Conservation (phyloP, 139 green algal species). For the Desmodesmus armatus region DNA sequence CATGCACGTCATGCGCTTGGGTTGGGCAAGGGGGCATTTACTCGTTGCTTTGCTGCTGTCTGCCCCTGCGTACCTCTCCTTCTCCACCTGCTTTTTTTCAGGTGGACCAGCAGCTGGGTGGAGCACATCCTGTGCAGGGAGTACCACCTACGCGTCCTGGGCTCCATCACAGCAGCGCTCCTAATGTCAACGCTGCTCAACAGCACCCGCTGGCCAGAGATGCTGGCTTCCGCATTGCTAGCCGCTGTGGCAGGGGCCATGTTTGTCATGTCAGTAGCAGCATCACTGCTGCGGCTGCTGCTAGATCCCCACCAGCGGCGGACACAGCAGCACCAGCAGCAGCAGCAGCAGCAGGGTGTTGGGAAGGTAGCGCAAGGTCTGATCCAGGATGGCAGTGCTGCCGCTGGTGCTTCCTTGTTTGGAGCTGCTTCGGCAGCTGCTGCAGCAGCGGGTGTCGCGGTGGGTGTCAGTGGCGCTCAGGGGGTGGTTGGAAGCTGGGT, state of each 20-base stretch:
- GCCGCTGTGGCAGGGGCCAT: constrained; percentile 23
- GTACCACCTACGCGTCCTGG: constrained; percentile 16
- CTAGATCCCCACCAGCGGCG: not conserved
- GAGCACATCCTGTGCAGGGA: constrained; percentile 39
- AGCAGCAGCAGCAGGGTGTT: constrained; percentile 18
- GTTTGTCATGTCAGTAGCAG: constrained; percentile 31
- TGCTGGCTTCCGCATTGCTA: not conserved
- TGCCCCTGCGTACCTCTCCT: too few relatives aligned
- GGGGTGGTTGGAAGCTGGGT: too few relatives aligned
- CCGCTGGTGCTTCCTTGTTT: constrained; percentile 15
- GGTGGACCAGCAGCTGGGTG: constrained; percentile 41
- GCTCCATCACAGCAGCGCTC: constrained; percentile 26
- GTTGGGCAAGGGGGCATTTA: too few relatives aligned
- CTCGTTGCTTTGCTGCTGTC: not conserved
- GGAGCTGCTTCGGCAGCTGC: not conserved
- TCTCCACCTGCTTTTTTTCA: too few relatives aligned
- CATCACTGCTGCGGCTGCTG: constrained; percentile 17
- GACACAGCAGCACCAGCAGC: not conserved
- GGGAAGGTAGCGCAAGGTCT: not conserved
- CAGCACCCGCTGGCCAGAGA: constrained; percentile 30
- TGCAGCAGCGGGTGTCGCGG: constrained; percentile 16
- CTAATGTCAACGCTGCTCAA: constrained; percentile 24
- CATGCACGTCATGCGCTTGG: too few relatives aligned
- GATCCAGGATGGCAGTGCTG: not conserved
- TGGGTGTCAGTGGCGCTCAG: too few relatives aligned